These are phyloP conservation scores for Malassezia slooffiae DNA, from an alignment of 1,284 basidiomycete species.

Conservation along the genomic window DNA sequence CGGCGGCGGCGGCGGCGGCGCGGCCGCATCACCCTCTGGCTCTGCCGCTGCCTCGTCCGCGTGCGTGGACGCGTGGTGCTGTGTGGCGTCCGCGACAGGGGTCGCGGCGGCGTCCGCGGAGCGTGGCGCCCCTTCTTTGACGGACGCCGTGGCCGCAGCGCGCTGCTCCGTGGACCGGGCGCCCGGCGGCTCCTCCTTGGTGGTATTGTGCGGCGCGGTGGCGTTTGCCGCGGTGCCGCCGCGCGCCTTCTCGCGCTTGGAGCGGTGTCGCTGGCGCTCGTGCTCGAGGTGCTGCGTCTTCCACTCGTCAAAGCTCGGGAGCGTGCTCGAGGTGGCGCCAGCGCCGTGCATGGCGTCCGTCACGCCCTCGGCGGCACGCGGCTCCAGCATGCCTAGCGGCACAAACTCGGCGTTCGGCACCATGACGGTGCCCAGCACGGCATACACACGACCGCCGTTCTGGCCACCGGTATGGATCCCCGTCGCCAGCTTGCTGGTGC, in stretches of 20 bases:
- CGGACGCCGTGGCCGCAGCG: neutral
- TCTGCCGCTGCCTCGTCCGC: neutral
- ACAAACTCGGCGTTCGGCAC: constrained; percentile 4
- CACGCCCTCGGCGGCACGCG: no score
- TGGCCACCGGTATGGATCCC: no score
- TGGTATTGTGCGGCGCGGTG: neutral
- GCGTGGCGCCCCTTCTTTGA: neutral
- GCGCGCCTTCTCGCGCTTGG: constrained; percentile 5
- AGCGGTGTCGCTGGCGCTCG: constrained; percentile 1
- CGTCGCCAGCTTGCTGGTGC: no score
- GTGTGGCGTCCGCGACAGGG: no score
- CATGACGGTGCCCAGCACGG: constrained; percentile 13
- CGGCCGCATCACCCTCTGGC: neutral
- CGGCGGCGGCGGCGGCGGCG: neutral
- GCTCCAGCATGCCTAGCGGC: no score
- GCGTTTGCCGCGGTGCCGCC: constrained; percentile 1
- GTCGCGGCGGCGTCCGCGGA: neutral
- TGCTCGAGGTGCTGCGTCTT: constrained; percentile 12
- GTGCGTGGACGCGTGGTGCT: no score
- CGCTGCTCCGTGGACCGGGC: neutral
- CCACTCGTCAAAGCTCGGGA: constrained; percentile 14
- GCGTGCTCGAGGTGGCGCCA: neutral
- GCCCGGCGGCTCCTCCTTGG: neutral
- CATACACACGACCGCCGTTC: constrained; percentile 10
- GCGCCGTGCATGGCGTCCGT: no score